Evolutionary conservation across 176 grass and related monocot species (phyloP).

Genomic region (Triticum timopheevii): DNA sequence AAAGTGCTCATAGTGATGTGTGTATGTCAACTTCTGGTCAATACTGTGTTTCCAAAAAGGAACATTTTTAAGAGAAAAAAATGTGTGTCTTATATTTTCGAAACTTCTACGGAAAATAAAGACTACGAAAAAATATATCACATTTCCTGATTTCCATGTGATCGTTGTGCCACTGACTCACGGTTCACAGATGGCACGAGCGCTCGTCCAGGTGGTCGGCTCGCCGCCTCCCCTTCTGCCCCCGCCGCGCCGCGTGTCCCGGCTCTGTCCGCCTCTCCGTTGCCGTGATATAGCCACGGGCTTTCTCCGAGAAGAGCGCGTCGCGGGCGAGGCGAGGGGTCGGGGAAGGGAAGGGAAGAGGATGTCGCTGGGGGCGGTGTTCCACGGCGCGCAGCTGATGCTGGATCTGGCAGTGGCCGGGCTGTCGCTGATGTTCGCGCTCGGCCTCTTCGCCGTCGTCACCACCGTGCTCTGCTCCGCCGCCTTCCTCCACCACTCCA

Average conservation of each 20-base stretch:
- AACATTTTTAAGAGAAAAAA: too few relatives aligned
- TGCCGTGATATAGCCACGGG: slow-evolving; percentile 14
- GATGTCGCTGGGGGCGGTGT: slow-evolving; percentile 42
- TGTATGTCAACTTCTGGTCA: too few relatives aligned
- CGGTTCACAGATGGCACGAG: slow-evolving; percentile 7
- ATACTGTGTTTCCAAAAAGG: too few relatives aligned
- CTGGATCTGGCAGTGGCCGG: slow-evolving; percentile 82
- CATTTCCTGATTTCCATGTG: neutral
- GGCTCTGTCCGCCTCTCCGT: neutral
- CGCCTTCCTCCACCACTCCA: slow-evolving; percentile 79
- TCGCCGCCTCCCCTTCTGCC: slow-evolving; percentile 28
- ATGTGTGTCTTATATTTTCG: too few relatives aligned
- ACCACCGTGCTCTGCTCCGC: slow-evolving; percentile 69
- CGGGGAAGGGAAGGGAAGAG: neutral
- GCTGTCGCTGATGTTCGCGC: slow-evolving; percentile 66
- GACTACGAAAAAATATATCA: too few relatives aligned
- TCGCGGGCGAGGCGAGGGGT: neutral
- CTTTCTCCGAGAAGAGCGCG: slow-evolving; percentile 23
- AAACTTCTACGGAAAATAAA: too few relatives aligned
- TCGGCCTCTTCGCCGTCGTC: slow-evolving; percentile 73
- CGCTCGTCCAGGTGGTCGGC: slow-evolving; percentile 35
- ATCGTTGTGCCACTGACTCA: neutral
- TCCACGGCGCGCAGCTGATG: slow-evolving; percentile 60
- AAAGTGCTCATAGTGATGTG: too few relatives aligned
- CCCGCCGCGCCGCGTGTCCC: slow-evolving; percentile 39